Percentiles rank a stretch among this genome's conserved stretches.
Evolutionary conservation across 306 rosid species (phyloP).

Genomic region (Pyrus bretschneideri): DNA sequence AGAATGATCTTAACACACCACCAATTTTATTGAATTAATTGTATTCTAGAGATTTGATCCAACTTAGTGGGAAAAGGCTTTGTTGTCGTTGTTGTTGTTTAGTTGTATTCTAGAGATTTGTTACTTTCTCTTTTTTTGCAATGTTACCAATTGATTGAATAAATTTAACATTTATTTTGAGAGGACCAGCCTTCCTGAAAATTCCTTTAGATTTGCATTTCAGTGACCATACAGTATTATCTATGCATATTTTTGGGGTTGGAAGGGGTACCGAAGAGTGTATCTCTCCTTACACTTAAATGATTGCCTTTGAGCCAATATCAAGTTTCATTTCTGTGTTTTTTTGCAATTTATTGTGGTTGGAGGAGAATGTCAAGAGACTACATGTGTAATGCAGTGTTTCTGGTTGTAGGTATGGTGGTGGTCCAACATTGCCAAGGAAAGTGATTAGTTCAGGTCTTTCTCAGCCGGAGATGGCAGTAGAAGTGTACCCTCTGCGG

Average conservation of each 20-base stretch:
- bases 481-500: constrained; percentile 93
- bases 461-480: constrained; percentile 81
- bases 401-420: constrained; percentile 72
- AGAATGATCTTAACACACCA: neutral
- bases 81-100: too few relatives aligned
- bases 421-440: constrained; percentile 83
- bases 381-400: neutral
- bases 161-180: neutral
- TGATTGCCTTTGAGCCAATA: neutral
- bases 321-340: neutral
- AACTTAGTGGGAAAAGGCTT: too few relatives aligned
- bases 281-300: neutral
- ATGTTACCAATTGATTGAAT: neutral
- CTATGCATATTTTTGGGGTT: neutral
- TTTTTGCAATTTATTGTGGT: neutral
- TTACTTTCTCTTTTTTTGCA: neutral
- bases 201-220: neutral
- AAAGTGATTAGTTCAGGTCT: constrained; percentile 83
- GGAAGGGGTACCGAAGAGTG: neutral
- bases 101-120: neutral
- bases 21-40: neutral
- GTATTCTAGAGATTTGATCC: neutral
- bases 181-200: neutral
- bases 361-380: neutral
- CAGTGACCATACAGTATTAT: neutral